Percentiles rank a stretch among this genome's conserved stretches.
phyloP scores from a whole-genome alignment of 441 rosid genomes.

The Pelargonium fulgidum region DNA sequence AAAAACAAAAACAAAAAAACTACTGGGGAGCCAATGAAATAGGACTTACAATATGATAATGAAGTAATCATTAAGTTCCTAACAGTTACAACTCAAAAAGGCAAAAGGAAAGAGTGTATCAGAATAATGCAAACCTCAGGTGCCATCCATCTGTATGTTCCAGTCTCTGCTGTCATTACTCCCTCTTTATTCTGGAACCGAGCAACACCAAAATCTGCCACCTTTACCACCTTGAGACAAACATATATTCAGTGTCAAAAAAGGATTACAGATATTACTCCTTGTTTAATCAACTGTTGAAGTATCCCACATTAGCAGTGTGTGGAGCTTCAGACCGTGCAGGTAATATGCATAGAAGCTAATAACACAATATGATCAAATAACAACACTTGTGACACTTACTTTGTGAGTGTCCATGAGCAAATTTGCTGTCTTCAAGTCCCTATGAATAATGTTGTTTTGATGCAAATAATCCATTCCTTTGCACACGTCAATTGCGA shows the following conservation, averaged over 20 bases:
- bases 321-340: too few relatives aligned
- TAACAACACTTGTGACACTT: conserved; percentile 16
- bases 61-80: conserved; percentile 5
- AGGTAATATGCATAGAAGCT: neutral
- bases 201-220: conserved; percentile 78
- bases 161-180: conserved; percentile 79
- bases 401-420: conserved; percentile 59
- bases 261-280: too few relatives aligned
- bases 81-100: conserved; percentile 11
- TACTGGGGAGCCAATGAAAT: neutral
- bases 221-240: conserved; percentile 57
- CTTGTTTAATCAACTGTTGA: too few relatives aligned
- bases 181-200: conserved; percentile 66
- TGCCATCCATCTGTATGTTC: conserved; percentile 89
- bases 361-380: conserved; percentile 4
- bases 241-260: neutral
- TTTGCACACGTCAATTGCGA: conserved; percentile 61
- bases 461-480: conserved; percentile 80
- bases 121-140: conserved; percentile 53
- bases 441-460: conserved; percentile 66
- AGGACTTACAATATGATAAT: too few relatives aligned
- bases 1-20: too few relatives aligned
- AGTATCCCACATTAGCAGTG: too few relatives aligned
- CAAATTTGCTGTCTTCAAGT: conserved; percentile 74
- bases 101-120: neutral